Evolutionary conservation across 2,329 filamentous ascomycete genomes (phyloP).

Genomic region (Elsinoe necatrix): DNA sequence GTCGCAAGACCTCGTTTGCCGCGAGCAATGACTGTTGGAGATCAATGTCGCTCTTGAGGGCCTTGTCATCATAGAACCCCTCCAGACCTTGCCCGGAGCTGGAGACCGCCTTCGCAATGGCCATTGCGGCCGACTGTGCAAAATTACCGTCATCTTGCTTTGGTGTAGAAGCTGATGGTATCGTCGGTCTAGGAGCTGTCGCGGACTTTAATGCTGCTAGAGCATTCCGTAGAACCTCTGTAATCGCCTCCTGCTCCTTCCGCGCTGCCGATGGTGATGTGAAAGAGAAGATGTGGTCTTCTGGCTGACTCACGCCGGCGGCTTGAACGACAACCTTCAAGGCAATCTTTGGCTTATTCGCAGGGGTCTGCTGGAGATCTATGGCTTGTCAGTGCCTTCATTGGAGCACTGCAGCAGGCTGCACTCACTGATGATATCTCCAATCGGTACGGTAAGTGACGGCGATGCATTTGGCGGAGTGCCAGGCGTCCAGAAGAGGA

Average conservation of each 20-base stretch:
- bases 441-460: constrained; percentile 59
- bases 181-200: constrained; percentile 31
- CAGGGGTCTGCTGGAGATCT: constrained; percentile 94
- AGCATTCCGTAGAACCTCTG: constrained; percentile 69
- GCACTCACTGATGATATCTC: constrained; percentile 70
- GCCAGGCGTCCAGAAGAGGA: constrained; percentile 72
- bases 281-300: constrained; percentile 80
- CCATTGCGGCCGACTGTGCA: constrained; percentile 60
- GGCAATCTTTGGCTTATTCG: constrained; percentile 81
- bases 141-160: constrained; percentile 27
- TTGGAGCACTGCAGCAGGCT: not conserved
- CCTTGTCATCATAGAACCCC: constrained; percentile 71
- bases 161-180: constrained; percentile 25
- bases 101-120: constrained; percentile 63
- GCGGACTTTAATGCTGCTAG: constrained; percentile 59
- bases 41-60: constrained; percentile 67
- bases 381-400: not conserved
- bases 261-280: constrained; percentile 68
- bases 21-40: constrained; percentile 84
- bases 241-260: constrained; percentile 75
- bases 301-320: constrained; percentile 49
- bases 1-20: constrained; percentile 63
- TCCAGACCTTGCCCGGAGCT: constrained; percentile 38
- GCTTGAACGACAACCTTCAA: constrained; percentile 79
- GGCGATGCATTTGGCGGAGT: constrained; percentile 53